A percentile compares a stretch with the other conserved stretches of the same genome.
Evolutionary conservation across 768 basidiomycete genomes (phyloP).

Genomic region (Pholiota molesta): DNA sequence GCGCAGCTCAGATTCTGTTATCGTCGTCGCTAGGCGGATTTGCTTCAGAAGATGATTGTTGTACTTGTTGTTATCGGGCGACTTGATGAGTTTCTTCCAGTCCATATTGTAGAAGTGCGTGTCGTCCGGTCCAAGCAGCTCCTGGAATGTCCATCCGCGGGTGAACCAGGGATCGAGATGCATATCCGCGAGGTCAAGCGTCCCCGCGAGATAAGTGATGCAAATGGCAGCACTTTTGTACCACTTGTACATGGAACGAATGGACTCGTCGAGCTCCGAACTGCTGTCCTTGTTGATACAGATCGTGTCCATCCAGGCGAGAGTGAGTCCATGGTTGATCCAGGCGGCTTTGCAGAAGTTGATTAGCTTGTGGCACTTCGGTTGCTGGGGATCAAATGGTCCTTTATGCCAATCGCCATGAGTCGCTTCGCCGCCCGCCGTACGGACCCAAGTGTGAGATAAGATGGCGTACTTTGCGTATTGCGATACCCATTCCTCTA

Average conservation of each 20-base stretch:
- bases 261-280: constrained; percentile 6
- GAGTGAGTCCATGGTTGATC: background rate
- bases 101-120: background rate
- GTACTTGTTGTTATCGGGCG: background rate
- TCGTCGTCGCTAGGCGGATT: background rate
- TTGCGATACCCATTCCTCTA: background rate
- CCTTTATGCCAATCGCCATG: background rate
- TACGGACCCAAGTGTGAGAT: background rate
- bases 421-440: background rate
- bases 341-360: background rate
- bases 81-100: background rate
- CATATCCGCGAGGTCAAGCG: background rate
- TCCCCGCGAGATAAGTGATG: background rate
- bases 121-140: background rate
- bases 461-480: background rate
- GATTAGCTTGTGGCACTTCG: background rate
- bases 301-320: constrained; percentile 3
- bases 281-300: constrained; percentile 6
- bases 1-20: background rate
- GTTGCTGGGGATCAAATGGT: background rate
- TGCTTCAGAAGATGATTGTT: background rate
- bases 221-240: background rate
- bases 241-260: constrained; percentile 6
- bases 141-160: constrained; percentile 3
- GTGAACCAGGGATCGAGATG: background rate